Evolutionary conservation across 2,329 filamentous ascomycete genomes (phyloP).

Genomic region (Colletotrichum sp.): DNA sequence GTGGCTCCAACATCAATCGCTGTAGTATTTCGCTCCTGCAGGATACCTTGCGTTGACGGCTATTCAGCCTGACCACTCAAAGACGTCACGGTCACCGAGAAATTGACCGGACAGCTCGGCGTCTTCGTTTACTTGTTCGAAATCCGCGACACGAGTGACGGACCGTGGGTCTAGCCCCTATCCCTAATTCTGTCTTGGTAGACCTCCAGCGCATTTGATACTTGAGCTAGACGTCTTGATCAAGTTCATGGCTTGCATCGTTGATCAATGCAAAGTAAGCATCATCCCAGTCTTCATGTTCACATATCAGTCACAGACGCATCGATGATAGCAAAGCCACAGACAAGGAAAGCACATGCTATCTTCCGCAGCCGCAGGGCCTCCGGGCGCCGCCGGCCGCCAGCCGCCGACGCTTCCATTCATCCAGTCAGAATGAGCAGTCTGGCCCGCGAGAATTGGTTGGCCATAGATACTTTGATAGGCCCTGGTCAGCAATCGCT

Average conservation of each 20-base stretch:
- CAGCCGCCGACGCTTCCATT: background rate
- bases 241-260: background rate
- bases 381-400: background rate
- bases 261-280: background rate
- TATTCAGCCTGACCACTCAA: background rate
- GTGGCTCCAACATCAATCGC: background rate
- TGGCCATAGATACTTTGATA: background rate
- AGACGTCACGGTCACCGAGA: background rate
- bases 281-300: background rate
- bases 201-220: background rate
- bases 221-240: background rate
- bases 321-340: background rate
- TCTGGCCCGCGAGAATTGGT: background rate
- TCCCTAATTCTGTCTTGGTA: background rate
- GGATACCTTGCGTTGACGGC: background rate
- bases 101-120: background rate
- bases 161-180: background rate
- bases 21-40: background rate
- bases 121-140: background rate
- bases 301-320: background rate
- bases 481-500: background rate
- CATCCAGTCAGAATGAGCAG: background rate
- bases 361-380: background rate
- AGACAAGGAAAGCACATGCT: background rate
- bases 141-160: background rate